Percentiles rank a stretch among this genome's conserved stretches.
Evolutionary conservation across 2,329 filamentous ascomycete genomes (phyloP).

Genomic region (Fusarium nisikadoi): DNA sequence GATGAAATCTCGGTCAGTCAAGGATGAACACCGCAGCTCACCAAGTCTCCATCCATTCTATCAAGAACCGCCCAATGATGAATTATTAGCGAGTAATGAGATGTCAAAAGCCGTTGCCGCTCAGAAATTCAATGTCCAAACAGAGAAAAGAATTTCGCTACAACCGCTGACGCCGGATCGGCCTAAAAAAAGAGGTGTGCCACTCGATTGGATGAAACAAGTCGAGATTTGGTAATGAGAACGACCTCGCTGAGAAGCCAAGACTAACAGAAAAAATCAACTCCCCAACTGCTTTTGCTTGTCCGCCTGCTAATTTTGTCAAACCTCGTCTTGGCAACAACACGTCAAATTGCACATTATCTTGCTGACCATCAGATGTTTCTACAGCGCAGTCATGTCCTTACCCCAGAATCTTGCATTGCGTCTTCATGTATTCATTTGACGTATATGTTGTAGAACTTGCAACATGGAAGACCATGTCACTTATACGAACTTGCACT

Average conservation of each 20-base stretch:
- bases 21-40: slow-evolving; percentile 2
- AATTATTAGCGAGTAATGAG: slow-evolving; percentile 29
- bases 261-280: slow-evolving; percentile 36
- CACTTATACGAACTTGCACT: slow-evolving; percentile 14
- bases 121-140: slow-evolving; percentile 20
- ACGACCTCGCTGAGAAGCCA: slow-evolving; percentile 44
- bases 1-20: slow-evolving; percentile 5
- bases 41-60: neutral
- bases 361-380: slow-evolving; percentile 25
- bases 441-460: slow-evolving; percentile 20
- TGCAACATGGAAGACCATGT: neutral
- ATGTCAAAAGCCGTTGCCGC: slow-evolving; percentile 28
- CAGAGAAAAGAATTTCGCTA: slow-evolving; percentile 31
- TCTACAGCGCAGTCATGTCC: neutral
- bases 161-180: slow-evolving; percentile 38
- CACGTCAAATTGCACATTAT: slow-evolving; percentile 27
- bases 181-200: slow-evolving; percentile 34
- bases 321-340: slow-evolving; percentile 7
- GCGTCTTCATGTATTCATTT: slow-evolving; percentile 20
- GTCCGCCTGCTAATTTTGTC: slow-evolving; percentile 32
- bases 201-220: slow-evolving; percentile 46
- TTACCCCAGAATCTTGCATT: slow-evolving; percentile 11
- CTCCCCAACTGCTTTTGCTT: slow-evolving; percentile 1
- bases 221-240: slow-evolving; percentile 53
- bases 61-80: slow-evolving; percentile 21